Conservation (phyloP, 257 asterid species). For the Penstemon davidsonii region DNA sequence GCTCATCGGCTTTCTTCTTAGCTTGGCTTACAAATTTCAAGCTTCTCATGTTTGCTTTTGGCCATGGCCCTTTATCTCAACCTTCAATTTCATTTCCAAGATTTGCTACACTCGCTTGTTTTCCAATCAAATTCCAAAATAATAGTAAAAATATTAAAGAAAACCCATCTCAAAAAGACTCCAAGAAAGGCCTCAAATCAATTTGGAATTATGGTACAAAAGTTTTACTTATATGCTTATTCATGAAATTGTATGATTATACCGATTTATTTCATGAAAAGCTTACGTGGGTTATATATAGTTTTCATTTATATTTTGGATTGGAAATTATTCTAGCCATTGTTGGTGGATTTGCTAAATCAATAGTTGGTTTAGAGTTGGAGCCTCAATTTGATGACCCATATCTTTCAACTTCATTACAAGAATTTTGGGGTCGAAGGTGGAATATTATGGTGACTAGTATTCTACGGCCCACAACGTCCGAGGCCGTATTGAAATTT, state of each 20-base stretch:
- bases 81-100: conserved; percentile 25
- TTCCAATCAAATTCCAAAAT: conserved; percentile 34
- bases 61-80: conserved; percentile 41
- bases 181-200: conserved; percentile 28
- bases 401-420: conserved; percentile 37
- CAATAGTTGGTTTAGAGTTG: conserved; percentile 35
- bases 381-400: conserved; percentile 53
- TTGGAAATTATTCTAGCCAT: conserved; percentile 30
- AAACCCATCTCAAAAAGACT: background rate
- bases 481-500: conserved; percentile 22
- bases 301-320: conserved; percentile 34
- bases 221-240: conserved; percentile 23
- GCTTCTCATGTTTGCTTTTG: conserved; percentile 41
- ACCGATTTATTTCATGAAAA: conserved; percentile 30
- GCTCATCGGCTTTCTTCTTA: conserved; percentile 39
- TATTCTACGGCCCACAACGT: conserved; percentile 40
- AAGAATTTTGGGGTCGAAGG: conserved; percentile 49
- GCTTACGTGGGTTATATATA: conserved; percentile 28
- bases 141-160: background rate
- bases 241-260: conserved; percentile 27
- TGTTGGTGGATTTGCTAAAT: conserved; percentile 26
- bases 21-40: conserved; percentile 53
- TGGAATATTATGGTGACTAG: conserved; percentile 47
- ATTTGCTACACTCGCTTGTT: conserved; percentile 34
- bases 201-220: conserved; percentile 26